These are phyloP conservation scores for Cryptococcus neoformans DNA, from an alignment of 1,284 basidiomycete genomes.

Conservation along the genomic window DNA sequence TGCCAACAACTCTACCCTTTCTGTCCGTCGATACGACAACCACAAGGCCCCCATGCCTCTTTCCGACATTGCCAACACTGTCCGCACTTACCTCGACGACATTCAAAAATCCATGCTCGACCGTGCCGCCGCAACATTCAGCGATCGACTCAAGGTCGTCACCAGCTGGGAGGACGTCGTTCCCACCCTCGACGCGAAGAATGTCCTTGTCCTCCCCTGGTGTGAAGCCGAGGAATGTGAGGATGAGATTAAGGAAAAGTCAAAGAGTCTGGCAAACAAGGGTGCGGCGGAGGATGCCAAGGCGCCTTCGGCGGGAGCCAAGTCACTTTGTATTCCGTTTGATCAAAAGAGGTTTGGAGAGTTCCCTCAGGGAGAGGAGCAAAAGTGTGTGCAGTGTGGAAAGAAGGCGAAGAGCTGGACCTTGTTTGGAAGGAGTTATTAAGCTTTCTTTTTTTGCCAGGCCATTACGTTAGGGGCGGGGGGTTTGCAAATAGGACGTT, in stretches of 20 bases:
- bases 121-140: conserved; percentile 72
- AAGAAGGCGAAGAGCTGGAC: conserved; percentile 87
- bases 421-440: conserved; percentile 69
- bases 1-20: conserved; percentile 73
- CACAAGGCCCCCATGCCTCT: conserved; percentile 73
- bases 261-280: conserved; percentile 54
- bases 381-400: conserved; percentile 82
- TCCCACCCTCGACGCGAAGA: conserved; percentile 83
- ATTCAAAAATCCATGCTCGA: conserved; percentile 90
- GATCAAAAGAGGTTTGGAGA: conserved; percentile 78
- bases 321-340: conserved; percentile 95
- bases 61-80: conserved; percentile 57
- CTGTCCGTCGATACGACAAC: conserved; percentile 85
- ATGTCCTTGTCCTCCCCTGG: conserved; percentile 90
- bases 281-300: conserved; percentile 82
- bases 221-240: conserved; percentile 93
- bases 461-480: too few species aligned
- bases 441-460: not conserved
- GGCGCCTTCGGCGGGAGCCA: conserved; percentile 97
- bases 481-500: too few species aligned
- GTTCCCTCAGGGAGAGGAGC: conserved; percentile 63
- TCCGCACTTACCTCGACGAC: conserved; percentile 69
- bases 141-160: conserved; percentile 68
- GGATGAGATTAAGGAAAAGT: conserved; percentile 96
- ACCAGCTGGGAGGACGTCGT: conserved; percentile 90